phyloP scores from a whole-genome alignment of 352 stramenopile species.

The Phytophthora ramorum region DNA sequence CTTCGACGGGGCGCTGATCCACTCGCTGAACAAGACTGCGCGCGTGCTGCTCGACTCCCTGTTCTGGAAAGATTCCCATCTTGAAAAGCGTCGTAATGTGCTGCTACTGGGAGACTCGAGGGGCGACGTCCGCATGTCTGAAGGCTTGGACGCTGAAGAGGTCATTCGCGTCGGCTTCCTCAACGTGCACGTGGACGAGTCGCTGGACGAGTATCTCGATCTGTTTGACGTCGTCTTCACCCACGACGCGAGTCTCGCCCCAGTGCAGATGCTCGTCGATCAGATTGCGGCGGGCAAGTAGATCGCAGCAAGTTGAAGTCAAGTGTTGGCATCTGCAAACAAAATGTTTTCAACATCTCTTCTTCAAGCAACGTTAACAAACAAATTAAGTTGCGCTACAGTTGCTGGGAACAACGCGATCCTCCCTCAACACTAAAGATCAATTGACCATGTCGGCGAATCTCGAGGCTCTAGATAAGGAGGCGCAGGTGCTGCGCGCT shows the following conservation, averaged over 20 bases:
- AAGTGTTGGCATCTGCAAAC: neutral
- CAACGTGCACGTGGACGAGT: slow-evolving; percentile 73
- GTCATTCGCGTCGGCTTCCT: slow-evolving; percentile 78
- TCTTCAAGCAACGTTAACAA: slow-evolving; percentile 12
- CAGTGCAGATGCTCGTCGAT: slow-evolving; percentile 55
- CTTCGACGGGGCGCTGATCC: slow-evolving; percentile 72
- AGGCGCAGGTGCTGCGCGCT: slow-evolving; percentile 69
- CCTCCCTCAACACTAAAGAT: slow-evolving; percentile 18
- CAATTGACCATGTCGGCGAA: slow-evolving; percentile 36
- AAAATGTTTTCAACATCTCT: neutral
- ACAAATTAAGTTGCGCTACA: neutral
- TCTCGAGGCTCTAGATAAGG: slow-evolving; percentile 62
- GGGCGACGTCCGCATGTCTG: slow-evolving; percentile 64
- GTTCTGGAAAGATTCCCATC: slow-evolving; percentile 59
- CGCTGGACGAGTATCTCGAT: slow-evolving; percentile 66
- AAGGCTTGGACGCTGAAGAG: slow-evolving; percentile 60
- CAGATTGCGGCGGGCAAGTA: slow-evolving; percentile 34
- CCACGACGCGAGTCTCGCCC: slow-evolving; percentile 61
- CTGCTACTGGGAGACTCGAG: slow-evolving; percentile 71
- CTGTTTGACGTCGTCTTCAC: slow-evolving; percentile 77
- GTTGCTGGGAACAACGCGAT: neutral
- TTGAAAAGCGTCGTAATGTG: slow-evolving; percentile 68
- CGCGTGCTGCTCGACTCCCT: slow-evolving; percentile 66
- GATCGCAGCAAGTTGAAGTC: neutral
- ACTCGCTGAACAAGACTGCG: slow-evolving; percentile 84